Base-by-base conservation (phyloP, 345 rosid species). In the Euphorbia pulcherrima region DNA sequence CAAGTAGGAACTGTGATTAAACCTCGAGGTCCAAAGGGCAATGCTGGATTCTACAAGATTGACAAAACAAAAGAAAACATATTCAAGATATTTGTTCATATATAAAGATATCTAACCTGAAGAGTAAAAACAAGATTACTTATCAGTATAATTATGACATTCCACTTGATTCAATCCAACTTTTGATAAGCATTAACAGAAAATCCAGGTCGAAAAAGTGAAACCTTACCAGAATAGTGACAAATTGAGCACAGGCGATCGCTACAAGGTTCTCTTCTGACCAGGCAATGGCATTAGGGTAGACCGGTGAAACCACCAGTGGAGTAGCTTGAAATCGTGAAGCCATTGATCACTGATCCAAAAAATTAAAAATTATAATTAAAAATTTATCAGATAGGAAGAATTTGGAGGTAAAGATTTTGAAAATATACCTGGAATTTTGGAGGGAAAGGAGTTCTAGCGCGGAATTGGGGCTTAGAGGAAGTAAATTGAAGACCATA, bases 251-350 rank as follows among this genome's bases (percentile, higher is more conserved):
- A 39, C 88, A 81, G 5, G 97, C 97, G 53, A 91, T 90, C 48
- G 96, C 99, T 39, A 94, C 82, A 9, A 94, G 76, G 83, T 91
- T 94, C 67, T 91, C 97, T 14, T 88, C 86, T n/a, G 97, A 94
- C 99, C 99, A 94, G 64, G 85, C 89, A 40, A 94, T 72, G 79
- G 96, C 83, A 77, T 84, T 86, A 6, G 99, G 96, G 76, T 78
- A 85, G 14, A 77, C 84, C 2, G 99, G 95, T 1, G 92, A 83
- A 47, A 87, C 87, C 75, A 82, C 97, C 37, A 94, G 83, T 20
- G 84, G 74, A 26, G 85, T 87, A 47, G 90, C 97, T 74, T 89
- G 99, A 81, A 94, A 94, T 60, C 92, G 82, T 9, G 89, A 86
- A 23, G 86, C 86, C 99, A 89, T 39, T 92, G 11, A 23, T 24